Percentiles rank a stretch among this genome's conserved stretches.
Evolutionary conservation across 257 asterid genomes (phyloP).

Genomic region (Rubia yunnanensis): DNA sequence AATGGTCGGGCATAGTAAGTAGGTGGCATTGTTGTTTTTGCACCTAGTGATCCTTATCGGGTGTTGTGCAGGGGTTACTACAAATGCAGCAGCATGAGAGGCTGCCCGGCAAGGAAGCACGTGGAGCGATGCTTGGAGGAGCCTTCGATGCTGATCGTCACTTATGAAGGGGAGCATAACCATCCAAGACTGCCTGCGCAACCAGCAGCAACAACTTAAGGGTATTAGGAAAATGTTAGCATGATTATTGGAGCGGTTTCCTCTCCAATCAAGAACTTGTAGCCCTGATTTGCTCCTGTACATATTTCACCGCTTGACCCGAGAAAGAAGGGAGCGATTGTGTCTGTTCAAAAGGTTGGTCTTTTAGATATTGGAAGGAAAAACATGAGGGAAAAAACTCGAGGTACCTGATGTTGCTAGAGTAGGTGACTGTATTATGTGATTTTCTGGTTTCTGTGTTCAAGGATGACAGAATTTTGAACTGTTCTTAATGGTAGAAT

Average conservation of each 20-base stretch:
- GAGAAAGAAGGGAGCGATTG: slow-evolving; percentile 10
- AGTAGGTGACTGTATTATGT: slow-evolving; percentile 5
- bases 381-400: neutral
- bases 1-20: neutral
- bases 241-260: slow-evolving; percentile 1
- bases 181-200: slow-evolving; percentile 74
- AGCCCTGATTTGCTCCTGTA: slow-evolving; percentile 27
- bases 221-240: neutral
- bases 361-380: slow-evolving; percentile 1
- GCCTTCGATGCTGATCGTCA: slow-evolving; percentile 81
- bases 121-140: slow-evolving; percentile 94
- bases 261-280: neutral
- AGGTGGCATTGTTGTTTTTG: neutral
- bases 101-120: slow-evolving; percentile 93
- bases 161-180: slow-evolving; percentile 93
- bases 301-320: slow-evolving; percentile 12
- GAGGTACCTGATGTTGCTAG: slow-evolving; percentile 7
- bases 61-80: slow-evolving; percentile 73
- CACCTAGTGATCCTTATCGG: neutral
- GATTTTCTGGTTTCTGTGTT: slow-evolving; percentile 2
- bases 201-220: slow-evolving; percentile 46
- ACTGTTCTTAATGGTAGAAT: neutral
- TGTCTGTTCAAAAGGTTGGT: slow-evolving; percentile 8
- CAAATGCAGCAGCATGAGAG: slow-evolving; percentile 95
- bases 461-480: neutral